A percentile compares a stretch with the other conserved stretches of the same genome.
Evolutionary conservation across 192 early-diverging fungal genomes (phyloP).

Genomic region (Gryganskiella cystojenkinii): DNA sequence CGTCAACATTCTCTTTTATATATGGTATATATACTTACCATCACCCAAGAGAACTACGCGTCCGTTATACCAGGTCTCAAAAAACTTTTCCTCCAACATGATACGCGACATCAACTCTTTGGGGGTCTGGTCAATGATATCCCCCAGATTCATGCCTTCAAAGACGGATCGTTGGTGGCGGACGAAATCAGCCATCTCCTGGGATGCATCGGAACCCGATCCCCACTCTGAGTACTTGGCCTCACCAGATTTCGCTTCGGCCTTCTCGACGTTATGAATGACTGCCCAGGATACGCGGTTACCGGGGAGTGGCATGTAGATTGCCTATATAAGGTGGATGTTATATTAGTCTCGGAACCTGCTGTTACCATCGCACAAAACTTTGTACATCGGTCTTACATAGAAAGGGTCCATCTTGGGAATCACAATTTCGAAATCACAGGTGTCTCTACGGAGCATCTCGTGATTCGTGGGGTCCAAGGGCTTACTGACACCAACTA

Average conservation of each 20-base stretch:
- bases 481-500: slow-evolving; percentile 44
- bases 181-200: slow-evolving; percentile 32
- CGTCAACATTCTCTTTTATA: neutral
- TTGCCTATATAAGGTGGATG: slow-evolving; percentile 25
- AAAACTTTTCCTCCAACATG: slow-evolving; percentile 22
- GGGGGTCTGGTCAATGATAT: slow-evolving; percentile 22
- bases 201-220: slow-evolving; percentile 33
- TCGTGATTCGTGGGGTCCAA: slow-evolving; percentile 38
- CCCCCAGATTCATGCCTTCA: slow-evolving; percentile 20
- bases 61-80: slow-evolving; percentile 18
- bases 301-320: slow-evolving; percentile 47
- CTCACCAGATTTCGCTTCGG: slow-evolving; percentile 25
- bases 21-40: neutral
- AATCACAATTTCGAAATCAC: slow-evolving; percentile 52
- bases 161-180: slow-evolving; percentile 40
- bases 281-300: slow-evolving; percentile 48
- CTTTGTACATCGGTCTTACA: slow-evolving; percentile 3
- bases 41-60: slow-evolving; percentile 21
- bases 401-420: slow-evolving; percentile 49
- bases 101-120: slow-evolving; percentile 20
- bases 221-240: slow-evolving; percentile 41
- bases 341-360: no score
- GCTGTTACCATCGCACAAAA: no score
- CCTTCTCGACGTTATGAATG: slow-evolving; percentile 32
- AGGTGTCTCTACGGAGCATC: slow-evolving; percentile 26